Base-by-base conservation (phyloP, 257 asterid genomes). In the Plantago major region DNA sequence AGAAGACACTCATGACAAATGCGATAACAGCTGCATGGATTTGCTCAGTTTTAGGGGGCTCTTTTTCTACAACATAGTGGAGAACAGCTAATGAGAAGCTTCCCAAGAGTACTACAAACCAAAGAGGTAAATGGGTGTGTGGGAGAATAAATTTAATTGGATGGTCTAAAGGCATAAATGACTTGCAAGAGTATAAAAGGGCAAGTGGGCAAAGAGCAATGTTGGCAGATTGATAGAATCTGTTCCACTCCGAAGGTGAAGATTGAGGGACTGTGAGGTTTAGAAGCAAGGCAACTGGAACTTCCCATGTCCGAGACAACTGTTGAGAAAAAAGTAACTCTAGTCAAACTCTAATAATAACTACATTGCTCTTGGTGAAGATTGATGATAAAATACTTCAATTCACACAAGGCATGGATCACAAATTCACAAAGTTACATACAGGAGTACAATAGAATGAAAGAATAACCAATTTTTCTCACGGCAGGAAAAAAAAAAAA, bases 1-100 rank as follows among this genome's bases (percentile, higher is more conserved):
- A 93, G 66, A 89, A 89, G 40, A 89, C 99, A 16, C 99, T 93
- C 96, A 89, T 93, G 71, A 89, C 47, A 63, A 93, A 93, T 59
- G 96, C 95, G 0, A 68, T 70, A 10, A 89, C 60, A 6, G 87
- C 76, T 38, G 77, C 47, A 13, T 81, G 74, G 60, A 93, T 79
- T 71, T 82, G 95, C 76, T 83, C 94, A 1, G 77, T 78, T 70
- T 82, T 89, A 0, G 99, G 99, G 50, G 95, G 81, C 16, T 87
- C 90, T 55, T 77, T 87, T 66, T 89, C 96, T 6, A 93, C 71
- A 13, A 74, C 42, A 79, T 73, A 81, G 68, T 89, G 99, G 37
- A 93, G 82, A 69, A 71, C 70, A 11, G 92, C 88, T 63, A 89
- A 68, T 44, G 99, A 82, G 71, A 64, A 69, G 76, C 91, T 87